Evolutionary conservation across 257 asterid genomes (phyloP).

Genomic region (Dorcoceras hygrometricum): DNA sequence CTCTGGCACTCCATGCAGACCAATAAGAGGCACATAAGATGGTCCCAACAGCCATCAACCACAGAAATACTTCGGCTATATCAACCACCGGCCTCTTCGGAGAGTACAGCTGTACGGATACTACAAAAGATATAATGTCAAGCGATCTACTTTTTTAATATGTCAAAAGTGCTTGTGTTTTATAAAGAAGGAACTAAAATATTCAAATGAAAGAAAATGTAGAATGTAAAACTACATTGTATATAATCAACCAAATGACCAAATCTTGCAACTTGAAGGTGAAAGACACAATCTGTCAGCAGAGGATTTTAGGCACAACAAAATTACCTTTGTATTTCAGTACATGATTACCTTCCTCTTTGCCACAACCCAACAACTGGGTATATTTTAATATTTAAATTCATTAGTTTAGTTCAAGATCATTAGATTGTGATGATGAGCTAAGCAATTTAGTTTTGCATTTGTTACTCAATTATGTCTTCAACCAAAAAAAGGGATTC

Average conservation of each 20-base stretch:
- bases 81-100: conserved; percentile 82
- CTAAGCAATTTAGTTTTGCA: not conserved
- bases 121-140: conserved; percentile 17
- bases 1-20: conserved; percentile 93
- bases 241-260: not conserved
- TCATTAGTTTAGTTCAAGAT: not conserved
- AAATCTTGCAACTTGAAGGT: not conserved
- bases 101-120: conserved; percentile 83
- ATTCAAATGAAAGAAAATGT: conserved; percentile 6
- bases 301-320: not conserved
- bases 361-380: not conserved
- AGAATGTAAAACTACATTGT: too few relatives aligned
- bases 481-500: not conserved
- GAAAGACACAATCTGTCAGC: not conserved
- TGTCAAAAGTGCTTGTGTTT: not conserved
- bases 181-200: not conserved
- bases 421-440: not conserved
- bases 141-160: too few relatives aligned
- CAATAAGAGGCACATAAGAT: conserved; percentile 86
- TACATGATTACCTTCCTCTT: not conserved
- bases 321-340: not conserved
- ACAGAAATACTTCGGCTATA: conserved; percentile 88
- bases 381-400: not conserved
- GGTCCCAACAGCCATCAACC: conserved; percentile 94
- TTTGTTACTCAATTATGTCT: not conserved